Evolutionary conservation across 768 basidiomycete genomes (phyloP).

Genomic region (Pleurotus cornucopiae): DNA sequence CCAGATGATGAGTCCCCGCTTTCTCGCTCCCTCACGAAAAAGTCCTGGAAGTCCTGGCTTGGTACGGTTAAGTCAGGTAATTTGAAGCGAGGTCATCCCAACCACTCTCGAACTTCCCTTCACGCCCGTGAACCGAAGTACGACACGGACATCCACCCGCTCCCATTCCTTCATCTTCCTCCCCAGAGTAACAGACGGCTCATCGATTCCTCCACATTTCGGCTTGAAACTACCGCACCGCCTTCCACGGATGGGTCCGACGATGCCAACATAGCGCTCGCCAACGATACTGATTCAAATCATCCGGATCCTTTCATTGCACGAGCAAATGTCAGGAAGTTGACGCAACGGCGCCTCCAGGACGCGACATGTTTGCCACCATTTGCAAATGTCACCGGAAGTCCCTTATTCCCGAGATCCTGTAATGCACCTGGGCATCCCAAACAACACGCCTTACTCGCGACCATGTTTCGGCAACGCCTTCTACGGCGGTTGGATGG

Average conservation of each 20-base stretch:
- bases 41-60: slow-evolving; percentile 58
- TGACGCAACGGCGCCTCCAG: slow-evolving; percentile 44
- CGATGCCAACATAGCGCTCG: slow-evolving; percentile 21
- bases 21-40: slow-evolving; percentile 33
- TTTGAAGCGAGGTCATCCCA: neutral
- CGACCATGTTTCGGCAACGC: slow-evolving; percentile 44
- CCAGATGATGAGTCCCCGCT: slow-evolving; percentile 52
- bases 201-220: slow-evolving; percentile 17
- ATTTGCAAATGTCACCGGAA: slow-evolving; percentile 33
- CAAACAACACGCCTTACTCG: slow-evolving; percentile 34
- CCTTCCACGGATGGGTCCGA: slow-evolving; percentile 32
- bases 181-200: slow-evolving; percentile 16
- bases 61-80: slow-evolving; percentile 24
- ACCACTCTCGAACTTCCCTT: neutral
- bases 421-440: slow-evolving; percentile 36
- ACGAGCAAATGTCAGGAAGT: slow-evolving; percentile 32
- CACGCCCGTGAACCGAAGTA: slow-evolving; percentile 1
- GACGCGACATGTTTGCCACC: slow-evolving; percentile 42
- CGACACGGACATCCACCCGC: slow-evolving; percentile 11
- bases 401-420: slow-evolving; percentile 53
- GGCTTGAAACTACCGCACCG: neutral
- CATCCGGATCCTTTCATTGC: slow-evolving; percentile 25
- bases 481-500: slow-evolving; percentile 37
- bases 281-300: slow-evolving; percentile 14
- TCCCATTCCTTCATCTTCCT: slow-evolving; percentile 17